Evolutionary conservation across 139 green algal species (phyloP), one percentile per base, ranked within the genome.

Genomic region (Eudorina sp.): DNA sequence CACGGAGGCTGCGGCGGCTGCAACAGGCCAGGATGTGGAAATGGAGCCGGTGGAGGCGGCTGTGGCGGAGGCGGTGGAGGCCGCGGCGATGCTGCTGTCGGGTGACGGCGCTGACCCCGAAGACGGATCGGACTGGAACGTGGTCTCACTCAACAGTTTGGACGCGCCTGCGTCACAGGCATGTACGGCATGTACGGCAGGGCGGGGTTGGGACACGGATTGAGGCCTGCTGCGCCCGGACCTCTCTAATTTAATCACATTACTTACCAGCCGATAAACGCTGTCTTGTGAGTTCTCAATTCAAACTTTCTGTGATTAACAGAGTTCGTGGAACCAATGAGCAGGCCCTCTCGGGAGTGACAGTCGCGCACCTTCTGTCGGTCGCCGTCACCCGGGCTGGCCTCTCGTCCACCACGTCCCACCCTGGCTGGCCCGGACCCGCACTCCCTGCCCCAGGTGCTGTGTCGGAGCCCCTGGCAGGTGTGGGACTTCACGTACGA

Each of bases 401-500:
- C n/a, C n/a, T n/a, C n/a, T n/a, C n/a, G n/a, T n/a, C n/a, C n/a
- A n/a, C n/a, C n/a, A n/a, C n/a, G n/a, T n/a, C n/a, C n/a, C n/a
- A n/a, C n/a, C n/a, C n/a, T n/a, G n/a, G n/a, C n/a, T n/a, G n/a
- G n/a, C n/a, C n/a, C n/a, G n/a, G n/a, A n/a, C n/a, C n/a, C n/a
- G n/a, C n/a, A n/a, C 48, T 55, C 11, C 6, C 64, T 73, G 29
- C n/a, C 13, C 9, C 76, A 86, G 81, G 70, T 89, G 29, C 70
- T 83, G 38, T 84, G 70, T 55, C 19, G 11, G 29, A 88, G 69
- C 46, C 80, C 73, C 53, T 89, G 85, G 86, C 79, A 72, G 31
- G 46, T 91, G 18, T 92, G 90, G 81, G 73, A 85, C 53, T 89
- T 89, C 58, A 46, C 27, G 3, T 55, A 31, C 55, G 51, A 45